These are phyloP conservation scores for Plasmodium cynomolgi DNA, from an alignment of 169 alveolate genomes.

Conservation along the genomic window DNA sequence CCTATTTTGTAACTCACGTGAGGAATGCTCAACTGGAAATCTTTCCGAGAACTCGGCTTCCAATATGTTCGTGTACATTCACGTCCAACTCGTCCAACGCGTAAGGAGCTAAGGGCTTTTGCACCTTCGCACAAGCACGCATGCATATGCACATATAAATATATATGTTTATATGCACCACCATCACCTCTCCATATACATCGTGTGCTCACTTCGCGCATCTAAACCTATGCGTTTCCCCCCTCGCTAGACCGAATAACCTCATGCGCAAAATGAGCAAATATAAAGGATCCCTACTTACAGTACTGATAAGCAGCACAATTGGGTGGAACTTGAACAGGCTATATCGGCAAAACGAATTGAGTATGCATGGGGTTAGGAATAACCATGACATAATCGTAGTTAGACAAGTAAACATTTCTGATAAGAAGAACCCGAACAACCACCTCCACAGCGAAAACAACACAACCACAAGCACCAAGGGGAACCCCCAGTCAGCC, in stretches of 20 bases:
- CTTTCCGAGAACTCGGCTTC: not conserved
- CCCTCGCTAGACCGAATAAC: not conserved
- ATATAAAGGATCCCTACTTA: conserved; percentile 34
- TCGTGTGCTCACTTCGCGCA: not conserved
- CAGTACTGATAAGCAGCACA: conserved; percentile 17
- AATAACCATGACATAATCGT: conserved; percentile 39
- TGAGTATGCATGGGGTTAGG: conserved; percentile 18
- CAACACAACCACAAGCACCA: not conserved
- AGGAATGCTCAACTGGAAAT: not conserved
- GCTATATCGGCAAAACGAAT: conserved; percentile 41
- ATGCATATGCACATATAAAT: not conserved
- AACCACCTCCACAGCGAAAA: not conserved
- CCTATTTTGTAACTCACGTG: not conserved
- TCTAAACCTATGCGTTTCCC: not conserved
- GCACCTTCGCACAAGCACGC: not conserved
- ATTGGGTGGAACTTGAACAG: conserved; percentile 64
- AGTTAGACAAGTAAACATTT: conserved; percentile 58
- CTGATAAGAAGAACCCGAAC: conserved; percentile 13
- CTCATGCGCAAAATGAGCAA: conserved; percentile 10
- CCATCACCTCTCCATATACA: not conserved
- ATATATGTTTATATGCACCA: not conserved
- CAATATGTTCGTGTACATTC: not conserved
- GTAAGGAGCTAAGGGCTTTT: not conserved
- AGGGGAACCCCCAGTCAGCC: not conserved
- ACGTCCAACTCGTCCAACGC: not conserved